phyloP scores from a whole-genome alignment of 371 early-diverging fungal genomes.

The Modicella reniformis region DNA sequence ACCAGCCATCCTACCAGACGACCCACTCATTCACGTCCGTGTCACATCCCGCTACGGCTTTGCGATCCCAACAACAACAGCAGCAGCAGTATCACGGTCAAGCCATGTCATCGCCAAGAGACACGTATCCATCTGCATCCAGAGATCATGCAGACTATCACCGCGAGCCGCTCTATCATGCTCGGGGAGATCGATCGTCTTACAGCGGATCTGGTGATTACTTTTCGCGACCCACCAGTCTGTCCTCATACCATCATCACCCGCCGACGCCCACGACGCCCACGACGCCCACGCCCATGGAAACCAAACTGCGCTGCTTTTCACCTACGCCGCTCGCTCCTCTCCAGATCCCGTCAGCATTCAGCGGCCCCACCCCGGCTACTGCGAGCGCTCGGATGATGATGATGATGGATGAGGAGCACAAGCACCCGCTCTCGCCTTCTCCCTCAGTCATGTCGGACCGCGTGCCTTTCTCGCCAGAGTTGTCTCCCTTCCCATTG shows the following conservation, averaged over 20 bases:
- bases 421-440: constrained; percentile 19
- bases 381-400: neutral
- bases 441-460: constrained; percentile 38
- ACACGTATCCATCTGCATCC: constrained; percentile 23
- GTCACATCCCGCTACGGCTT: constrained; percentile 28
- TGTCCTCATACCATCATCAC: constrained; percentile 21
- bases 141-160: constrained; percentile 32
- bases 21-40: constrained; percentile 20
- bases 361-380: constrained; percentile 16
- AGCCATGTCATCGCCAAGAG: constrained; percentile 39
- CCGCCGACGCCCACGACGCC: constrained; percentile 29
- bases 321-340: constrained; percentile 26
- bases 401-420: constrained; percentile 29
- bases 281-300: constrained; percentile 23
- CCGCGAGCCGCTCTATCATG: constrained; percentile 23
- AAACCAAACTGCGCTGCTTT: constrained; percentile 15
- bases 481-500: constrained; percentile 25
- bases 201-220: constrained; percentile 36
- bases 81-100: constrained; percentile 32
- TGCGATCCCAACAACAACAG: constrained; percentile 10
- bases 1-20: constrained; percentile 15
- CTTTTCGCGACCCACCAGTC: constrained; percentile 39
- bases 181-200: constrained; percentile 24
- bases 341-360: constrained; percentile 15
- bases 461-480: constrained; percentile 23